Base-by-base conservation (phyloP, 164 flowering plant genomes). In the Brasenia schreberi region DNA sequence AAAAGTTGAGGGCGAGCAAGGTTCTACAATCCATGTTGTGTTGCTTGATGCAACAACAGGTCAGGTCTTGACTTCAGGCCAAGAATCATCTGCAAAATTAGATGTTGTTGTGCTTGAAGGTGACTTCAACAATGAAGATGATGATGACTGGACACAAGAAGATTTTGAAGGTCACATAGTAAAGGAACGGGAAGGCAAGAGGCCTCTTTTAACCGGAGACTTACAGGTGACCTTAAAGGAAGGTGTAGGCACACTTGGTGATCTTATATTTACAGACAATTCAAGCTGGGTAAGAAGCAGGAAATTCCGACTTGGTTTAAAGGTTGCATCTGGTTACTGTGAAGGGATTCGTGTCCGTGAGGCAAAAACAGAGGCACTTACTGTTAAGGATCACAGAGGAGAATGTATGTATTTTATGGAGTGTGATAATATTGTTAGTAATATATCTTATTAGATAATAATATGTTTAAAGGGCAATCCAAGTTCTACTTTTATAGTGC, bases 1-100 rank as follows among this genome's bases (percentile, higher is more conserved):
- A 45, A 94, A 88, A 79, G 93, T 94, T 14, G 99, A 91, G 82
- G 99, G 99, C 53, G 99, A 94, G 75, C 95, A 86, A 73, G 96
- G 97, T 65, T 78, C 95, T 62, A 84, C 93, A 53, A 84, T 94
- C 66, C 96, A 87, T 73, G 69, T 91, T 68, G 88, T 86, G 43
- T 73, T 94, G 82, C 65, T 89, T 72, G 96, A 94, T 83, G 84
- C 84, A 67, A 82, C 66, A 74, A 85, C 87, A n/a, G 81, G 85
- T 18, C 82, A 67, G 68, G 77, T 87, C 65, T 80, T 91, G 33
- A 85, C 89, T 71, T 73, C 87, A 17, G 99, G 99, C 62, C 85
- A 86, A 6, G 99, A 89, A 76, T 83, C 99, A 18, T 81, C 79
- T 1, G 82, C 68, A 1, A 94, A 87, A 80, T 72, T 94, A 65